A percentile compares a stretch with the other conserved stretches of the same genome.
Evolutionary conservation across 2,329 filamentous ascomycete genomes (phyloP).

Genomic region (Didymellaceae sp.): DNA sequence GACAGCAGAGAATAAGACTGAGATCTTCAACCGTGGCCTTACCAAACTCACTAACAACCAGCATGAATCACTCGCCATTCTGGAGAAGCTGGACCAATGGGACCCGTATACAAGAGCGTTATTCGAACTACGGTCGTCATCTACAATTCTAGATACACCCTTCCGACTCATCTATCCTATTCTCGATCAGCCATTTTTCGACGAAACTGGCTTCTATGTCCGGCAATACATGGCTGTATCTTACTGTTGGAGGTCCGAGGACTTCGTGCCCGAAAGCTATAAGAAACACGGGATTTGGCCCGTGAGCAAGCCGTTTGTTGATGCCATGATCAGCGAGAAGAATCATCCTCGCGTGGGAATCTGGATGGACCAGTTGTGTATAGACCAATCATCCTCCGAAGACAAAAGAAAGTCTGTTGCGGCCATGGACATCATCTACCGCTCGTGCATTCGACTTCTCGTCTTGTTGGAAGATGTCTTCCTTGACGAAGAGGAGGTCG

Average conservation of each 20-base stretch:
- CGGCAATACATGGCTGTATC: slow-evolving; percentile 27
- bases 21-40: slow-evolving; percentile 17
- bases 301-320: slow-evolving; percentile 23
- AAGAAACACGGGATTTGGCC: slow-evolving; percentile 22
- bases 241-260: slow-evolving; percentile 23
- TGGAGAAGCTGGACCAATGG: slow-evolving; percentile 17
- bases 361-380: slow-evolving; percentile 31
- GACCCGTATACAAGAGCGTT: slow-evolving; percentile 3
- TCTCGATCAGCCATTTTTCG: slow-evolving; percentile 4
- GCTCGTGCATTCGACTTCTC: slow-evolving; percentile 19
- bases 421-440: slow-evolving; percentile 29
- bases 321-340: slow-evolving; percentile 25
- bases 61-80: slow-evolving; percentile 9
- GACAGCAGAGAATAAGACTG: slow-evolving; percentile 16
- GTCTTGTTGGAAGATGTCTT: slow-evolving; percentile 24
- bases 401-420: slow-evolving; percentile 24
- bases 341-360: slow-evolving; percentile 22
- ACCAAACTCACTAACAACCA: slow-evolving; percentile 8
- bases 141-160: slow-evolving; percentile 17
- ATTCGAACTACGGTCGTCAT: slow-evolving; percentile 14
- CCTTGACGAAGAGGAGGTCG: slow-evolving; percentile 12
- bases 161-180: slow-evolving; percentile 26
- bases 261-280: slow-evolving; percentile 15
- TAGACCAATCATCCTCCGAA: slow-evolving; percentile 11
- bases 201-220: slow-evolving; percentile 19